phyloP scores from a whole-genome alignment of 2,329 filamentous ascomycete species.

The Verticillium alfalfae region DNA sequence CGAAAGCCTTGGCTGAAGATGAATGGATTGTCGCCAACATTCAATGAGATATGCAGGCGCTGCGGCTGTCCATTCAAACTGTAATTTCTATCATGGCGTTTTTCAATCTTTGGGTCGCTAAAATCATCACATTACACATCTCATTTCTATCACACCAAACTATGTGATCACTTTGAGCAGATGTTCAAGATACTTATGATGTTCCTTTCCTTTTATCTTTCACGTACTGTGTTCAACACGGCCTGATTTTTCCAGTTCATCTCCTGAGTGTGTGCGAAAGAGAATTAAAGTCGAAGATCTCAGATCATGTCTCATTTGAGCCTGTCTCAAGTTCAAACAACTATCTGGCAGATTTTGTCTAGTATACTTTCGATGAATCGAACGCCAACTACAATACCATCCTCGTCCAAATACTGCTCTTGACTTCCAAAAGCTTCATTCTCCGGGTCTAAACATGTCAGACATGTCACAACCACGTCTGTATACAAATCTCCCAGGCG shows the following conservation, averaged over 20 bases:
- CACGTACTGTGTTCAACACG: too few relatives aligned
- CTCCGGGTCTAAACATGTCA: slow-evolving; percentile 24
- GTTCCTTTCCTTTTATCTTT: too few relatives aligned
- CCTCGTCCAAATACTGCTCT: slow-evolving; percentile 20
- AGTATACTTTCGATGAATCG: slow-evolving; percentile 18
- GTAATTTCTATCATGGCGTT: neutral
- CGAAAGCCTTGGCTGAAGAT: slow-evolving; percentile 20
- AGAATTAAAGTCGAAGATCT: too few relatives aligned
- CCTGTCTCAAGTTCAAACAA: neutral
- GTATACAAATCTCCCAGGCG: slow-evolving; percentile 15
- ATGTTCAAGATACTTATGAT: too few relatives aligned
- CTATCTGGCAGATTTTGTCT: neutral
- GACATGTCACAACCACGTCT: slow-evolving; percentile 22
- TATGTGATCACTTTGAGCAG: too few relatives aligned
- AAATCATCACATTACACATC: too few relatives aligned
- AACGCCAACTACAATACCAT: slow-evolving; percentile 20
- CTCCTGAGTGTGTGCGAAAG: too few relatives aligned
- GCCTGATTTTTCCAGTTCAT: too few relatives aligned
- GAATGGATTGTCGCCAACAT: slow-evolving; percentile 17
- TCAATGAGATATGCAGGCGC: neutral
- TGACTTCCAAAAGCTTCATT: slow-evolving; percentile 22
- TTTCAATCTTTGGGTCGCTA: too few relatives aligned
- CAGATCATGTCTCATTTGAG: too few relatives aligned
- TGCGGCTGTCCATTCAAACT: too few relatives aligned
- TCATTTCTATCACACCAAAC: too few relatives aligned